Conservation (phyloP, 345 rosid species). For the Cochlearia excelsa region DNA sequence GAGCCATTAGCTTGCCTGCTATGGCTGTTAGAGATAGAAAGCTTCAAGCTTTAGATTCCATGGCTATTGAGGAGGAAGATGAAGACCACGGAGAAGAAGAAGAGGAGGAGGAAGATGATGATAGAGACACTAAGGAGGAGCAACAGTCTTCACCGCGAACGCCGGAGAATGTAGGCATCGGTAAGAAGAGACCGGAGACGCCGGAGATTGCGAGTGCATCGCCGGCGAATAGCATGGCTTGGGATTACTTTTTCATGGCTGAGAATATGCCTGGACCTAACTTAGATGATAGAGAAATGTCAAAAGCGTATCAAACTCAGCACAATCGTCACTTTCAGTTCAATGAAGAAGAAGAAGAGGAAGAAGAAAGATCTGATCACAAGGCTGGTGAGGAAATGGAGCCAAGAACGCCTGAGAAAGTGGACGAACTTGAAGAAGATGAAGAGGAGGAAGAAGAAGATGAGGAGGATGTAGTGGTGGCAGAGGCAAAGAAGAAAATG, state of each 20-base stretch:
- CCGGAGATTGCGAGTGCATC: constrained; percentile 43
- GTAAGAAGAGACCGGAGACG: constrained; percentile 31
- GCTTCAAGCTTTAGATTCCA: constrained; percentile 37
- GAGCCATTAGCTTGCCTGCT: constrained; percentile 64
- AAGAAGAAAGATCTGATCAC: constrained; percentile 1
- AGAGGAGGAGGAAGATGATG: constrained; percentile 20
- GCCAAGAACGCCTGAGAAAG: constrained; percentile 66
- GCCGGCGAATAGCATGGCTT: constrained; percentile 42
- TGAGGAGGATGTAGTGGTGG: constrained; percentile 26
- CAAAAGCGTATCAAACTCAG: constrained; percentile 4
- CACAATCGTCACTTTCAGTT: constrained; percentile 23
- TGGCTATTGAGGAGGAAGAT: constrained; percentile 53
- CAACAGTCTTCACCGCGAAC: constrained; percentile 6
- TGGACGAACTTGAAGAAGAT: too few relatives aligned
- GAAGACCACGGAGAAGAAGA: constrained; percentile 9
- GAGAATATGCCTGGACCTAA: constrained; percentile 62
- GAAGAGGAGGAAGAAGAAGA: not conserved
- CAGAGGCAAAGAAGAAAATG: constrained; percentile 32
- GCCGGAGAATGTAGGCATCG: constrained; percentile 28
- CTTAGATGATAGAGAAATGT: constrained; percentile 31
- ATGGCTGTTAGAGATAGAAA: constrained; percentile 32
- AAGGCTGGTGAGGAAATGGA: constrained; percentile 37
- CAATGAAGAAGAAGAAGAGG: constrained; percentile 25
- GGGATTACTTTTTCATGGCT: constrained; percentile 68
- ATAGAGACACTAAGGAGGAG: constrained; percentile 25